A percentile compares a stretch with the other conserved stretches of the same genome.
phyloP scores from a whole-genome alignment of 495 filamentous ascomycete genomes.

The Neurospora sp. region DNA sequence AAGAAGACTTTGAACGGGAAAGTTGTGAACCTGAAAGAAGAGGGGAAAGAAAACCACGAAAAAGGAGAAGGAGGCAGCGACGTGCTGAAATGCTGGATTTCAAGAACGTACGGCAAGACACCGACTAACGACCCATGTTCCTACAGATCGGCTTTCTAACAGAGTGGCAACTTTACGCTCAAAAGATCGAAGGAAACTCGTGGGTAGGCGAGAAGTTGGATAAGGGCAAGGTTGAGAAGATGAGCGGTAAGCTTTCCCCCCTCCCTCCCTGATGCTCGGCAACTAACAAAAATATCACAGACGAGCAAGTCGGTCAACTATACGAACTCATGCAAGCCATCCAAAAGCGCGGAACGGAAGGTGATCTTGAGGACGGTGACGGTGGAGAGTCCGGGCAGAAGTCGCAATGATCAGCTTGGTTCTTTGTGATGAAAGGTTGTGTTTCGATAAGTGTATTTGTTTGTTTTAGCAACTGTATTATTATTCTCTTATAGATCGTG shows the following conservation, averaged over 20 bases:
- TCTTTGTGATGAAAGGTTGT: too few relatives aligned
- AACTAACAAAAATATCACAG: too few relatives aligned
- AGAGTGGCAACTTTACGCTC: conserved; percentile 93
- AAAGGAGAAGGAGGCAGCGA: too few relatives aligned
- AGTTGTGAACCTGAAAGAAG: too few relatives aligned
- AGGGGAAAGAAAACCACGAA: too few relatives aligned
- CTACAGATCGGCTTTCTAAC: conserved; percentile 83
- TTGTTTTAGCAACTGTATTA: too few relatives aligned
- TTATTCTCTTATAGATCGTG: too few relatives aligned
- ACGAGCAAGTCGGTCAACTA: conserved; percentile 78
- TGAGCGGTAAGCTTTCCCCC: conserved; percentile 60
- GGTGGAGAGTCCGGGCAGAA: neutral
- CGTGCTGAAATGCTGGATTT: too few relatives aligned
- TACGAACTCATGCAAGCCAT: conserved; percentile 92
- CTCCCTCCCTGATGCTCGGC: conserved; percentile 33
- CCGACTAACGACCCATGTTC: too few relatives aligned
- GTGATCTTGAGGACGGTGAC: neutral
- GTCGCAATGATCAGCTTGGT: neutral
- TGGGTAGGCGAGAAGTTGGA: conserved; percentile 79
- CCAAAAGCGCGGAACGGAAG: conserved; percentile 45
- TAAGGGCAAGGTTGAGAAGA: conserved; percentile 68
- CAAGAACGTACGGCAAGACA: too few relatives aligned
- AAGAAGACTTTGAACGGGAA: too few relatives aligned
- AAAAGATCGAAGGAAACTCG: conserved; percentile 73
- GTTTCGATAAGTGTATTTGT: too few relatives aligned